A percentile compares a stretch with the other conserved stretches of the same genome.
phyloP scores from a whole-genome alignment of 2,329 filamentous ascomycete species.

The Aspergillus ibericus region DNA sequence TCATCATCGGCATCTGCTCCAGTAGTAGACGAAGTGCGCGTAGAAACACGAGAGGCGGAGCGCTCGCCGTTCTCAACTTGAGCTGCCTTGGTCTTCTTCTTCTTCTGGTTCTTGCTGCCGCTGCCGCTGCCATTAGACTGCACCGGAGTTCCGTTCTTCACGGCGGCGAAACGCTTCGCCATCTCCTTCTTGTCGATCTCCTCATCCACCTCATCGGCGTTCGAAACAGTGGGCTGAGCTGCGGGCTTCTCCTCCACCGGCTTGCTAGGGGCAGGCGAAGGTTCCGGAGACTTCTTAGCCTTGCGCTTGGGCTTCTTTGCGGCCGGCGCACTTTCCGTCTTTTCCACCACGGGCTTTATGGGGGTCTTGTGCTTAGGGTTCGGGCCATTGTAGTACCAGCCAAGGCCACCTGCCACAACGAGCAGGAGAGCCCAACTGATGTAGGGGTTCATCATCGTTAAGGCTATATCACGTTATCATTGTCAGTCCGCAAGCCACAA shows the following conservation, averaged over 20 bases:
- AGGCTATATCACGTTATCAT: conserved; percentile 6
- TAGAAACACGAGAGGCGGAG: conserved; percentile 47
- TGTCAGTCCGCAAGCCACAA: conserved; percentile 3
- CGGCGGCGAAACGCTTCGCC: conserved; percentile 68
- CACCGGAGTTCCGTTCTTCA: conserved; percentile 68
- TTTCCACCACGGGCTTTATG: conserved; percentile 35
- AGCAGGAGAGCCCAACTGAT: conserved; percentile 47
- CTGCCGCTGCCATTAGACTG: conserved; percentile 26
- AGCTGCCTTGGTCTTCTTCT: conserved; percentile 68
- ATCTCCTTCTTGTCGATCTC: conserved; percentile 72
- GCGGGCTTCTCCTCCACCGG: conserved; percentile 34
- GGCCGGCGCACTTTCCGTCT: conserved; percentile 30
- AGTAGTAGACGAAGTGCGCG: conserved; percentile 67
- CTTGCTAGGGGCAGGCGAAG: conserved; percentile 28
- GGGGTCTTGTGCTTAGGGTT: conserved; percentile 33
- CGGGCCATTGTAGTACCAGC: conserved; percentile 44
- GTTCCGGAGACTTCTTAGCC: conserved; percentile 34
- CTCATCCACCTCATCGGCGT: conserved; percentile 51
- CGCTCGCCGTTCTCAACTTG: conserved; percentile 49
- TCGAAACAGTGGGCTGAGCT: conserved; percentile 27
- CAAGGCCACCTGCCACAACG: conserved; percentile 41
- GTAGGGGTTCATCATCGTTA: conserved; percentile 45
- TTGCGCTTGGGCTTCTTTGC: conserved; percentile 47
- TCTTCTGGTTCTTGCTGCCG: conserved; percentile 54
- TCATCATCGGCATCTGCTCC: conserved; percentile 81